Evolutionary conservation across 768 basidiomycete genomes (phyloP).

Genomic region (Kwoniella pini): DNA sequence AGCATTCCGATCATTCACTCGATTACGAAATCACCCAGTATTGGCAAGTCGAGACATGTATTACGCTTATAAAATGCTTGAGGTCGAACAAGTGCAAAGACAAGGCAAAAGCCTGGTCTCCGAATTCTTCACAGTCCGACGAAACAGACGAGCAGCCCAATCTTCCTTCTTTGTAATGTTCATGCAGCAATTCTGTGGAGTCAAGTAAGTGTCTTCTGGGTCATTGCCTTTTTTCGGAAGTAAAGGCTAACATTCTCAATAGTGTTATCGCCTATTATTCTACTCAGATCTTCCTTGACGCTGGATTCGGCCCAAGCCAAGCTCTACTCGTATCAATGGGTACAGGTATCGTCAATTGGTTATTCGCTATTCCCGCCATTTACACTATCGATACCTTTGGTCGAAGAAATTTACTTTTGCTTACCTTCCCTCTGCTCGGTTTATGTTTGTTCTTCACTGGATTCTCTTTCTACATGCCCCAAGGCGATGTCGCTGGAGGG

Average conservation of each 20-base stretch:
- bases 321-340: conserved; percentile 51
- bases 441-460: conserved; percentile 56
- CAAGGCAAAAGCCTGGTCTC: conserved; percentile 34
- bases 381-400: conserved; percentile 67
- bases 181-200: conserved; percentile 53
- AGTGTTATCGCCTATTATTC: conserved; percentile 57
- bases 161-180: conserved; percentile 55
- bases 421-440: conserved; percentile 80
- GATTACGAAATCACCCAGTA: conserved; percentile 51
- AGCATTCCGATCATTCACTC: conserved; percentile 51
- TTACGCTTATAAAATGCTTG: conserved; percentile 48
- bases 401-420: conserved; percentile 72
- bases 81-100: conserved; percentile 25
- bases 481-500: neutral
- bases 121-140: conserved; percentile 56
- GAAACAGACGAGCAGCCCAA: conserved; percentile 55
- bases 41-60: conserved; percentile 56
- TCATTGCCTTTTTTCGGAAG: neutral
- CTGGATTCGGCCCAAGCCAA: conserved; percentile 42
- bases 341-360: conserved; percentile 47
- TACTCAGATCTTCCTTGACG: conserved; percentile 55
- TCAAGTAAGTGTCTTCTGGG: conserved; percentile 20
- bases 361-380: conserved; percentile 34
- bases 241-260: neutral
- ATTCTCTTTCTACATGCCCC: conserved; percentile 16